These are phyloP conservation scores for Debaryomyces hansenii DNA, from an alignment of 805 yeast genomes.

Conservation along the genomic window DNA sequence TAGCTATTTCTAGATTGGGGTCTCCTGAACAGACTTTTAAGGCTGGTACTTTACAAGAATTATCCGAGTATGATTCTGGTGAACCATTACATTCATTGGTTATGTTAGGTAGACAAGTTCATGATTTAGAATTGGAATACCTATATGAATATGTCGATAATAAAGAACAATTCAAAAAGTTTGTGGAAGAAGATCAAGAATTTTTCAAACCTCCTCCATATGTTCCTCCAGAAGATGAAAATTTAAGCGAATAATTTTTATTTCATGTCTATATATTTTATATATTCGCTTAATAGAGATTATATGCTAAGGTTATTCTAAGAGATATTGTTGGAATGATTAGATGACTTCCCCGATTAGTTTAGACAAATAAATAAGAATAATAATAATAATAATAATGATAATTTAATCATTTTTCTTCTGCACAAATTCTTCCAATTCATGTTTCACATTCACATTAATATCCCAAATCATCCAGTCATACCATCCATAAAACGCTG, in stretches of 20 bases:
- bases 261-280: background rate
- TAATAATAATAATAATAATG: too few species aligned
- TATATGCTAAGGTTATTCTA: too few species aligned
- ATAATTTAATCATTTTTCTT: slow-evolving; percentile 9
- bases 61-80: slow-evolving; percentile 85
- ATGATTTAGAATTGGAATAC: slow-evolving; percentile 88
- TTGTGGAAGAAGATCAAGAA: slow-evolving; percentile 60
- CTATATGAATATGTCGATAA: slow-evolving; percentile 74
- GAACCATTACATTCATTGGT: slow-evolving; percentile 92
- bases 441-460: slow-evolving; percentile 28
- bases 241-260: slow-evolving; percentile 11
- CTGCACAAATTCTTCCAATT: slow-evolving; percentile 8
- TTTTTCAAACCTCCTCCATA: slow-evolving; percentile 71
- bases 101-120: slow-evolving; percentile 89
- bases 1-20: slow-evolving; percentile 89
- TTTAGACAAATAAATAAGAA: background rate
- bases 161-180: slow-evolving; percentile 45
- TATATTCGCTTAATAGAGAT: too few species aligned
- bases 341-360: background rate
- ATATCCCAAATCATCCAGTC: slow-evolving; percentile 48
- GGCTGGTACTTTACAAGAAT: slow-evolving; percentile 78
- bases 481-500: slow-evolving; percentile 41
- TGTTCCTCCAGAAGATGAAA: slow-evolving; percentile 46
- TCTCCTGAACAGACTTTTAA: slow-evolving; percentile 79
- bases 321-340: too few species aligned